Base-by-base conservation (phyloP, 1,139 yeast genomes). In the Taiozyma sp. region DNA sequence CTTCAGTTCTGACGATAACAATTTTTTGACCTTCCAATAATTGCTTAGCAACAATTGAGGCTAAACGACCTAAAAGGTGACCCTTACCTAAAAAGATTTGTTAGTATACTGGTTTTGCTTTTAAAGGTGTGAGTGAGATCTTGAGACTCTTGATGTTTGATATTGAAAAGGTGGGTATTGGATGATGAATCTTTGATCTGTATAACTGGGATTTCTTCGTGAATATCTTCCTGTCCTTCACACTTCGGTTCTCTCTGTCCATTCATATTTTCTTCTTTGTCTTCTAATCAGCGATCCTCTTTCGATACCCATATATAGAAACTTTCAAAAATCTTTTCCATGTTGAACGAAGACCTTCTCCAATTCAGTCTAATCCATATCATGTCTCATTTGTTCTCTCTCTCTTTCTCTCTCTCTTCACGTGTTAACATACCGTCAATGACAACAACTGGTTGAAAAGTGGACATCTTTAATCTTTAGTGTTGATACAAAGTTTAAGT, bases 51-150 rank as follows among this genome's bases (percentile, higher is more conserved):
- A 93, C 92, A 72, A 86, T 87, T 69, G 98, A 90, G 70, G 99
- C 99, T 76, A 93, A 90, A 84, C 99, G 97, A 79, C 99, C 99
- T 76, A 93, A 87, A 74, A 93, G 88, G 80, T 93, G 99, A 78
- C 98, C 99, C 91, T 93, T 92, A 83, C 84, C 84, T 79, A 64
- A 62, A 28, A 38, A 45, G 43, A 24, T 23, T 48, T 49, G 62
- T 58, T 60, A 59, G 62, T 60, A 57, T 29, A 8, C 13, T 24
- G 29, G 7, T 6, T 22, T 24, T 24, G 8, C 8, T 23, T 9
- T 29, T 22, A 16, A 24, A 9, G 27, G 32, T 9, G 8, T 7
- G 8, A 9, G 32, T 24, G 16, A 10, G 14, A 14, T 6, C n/a
- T 38, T 38, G 41, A 22, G 24, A 38, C 23, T 19, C 8, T 19